Evolutionary conservation across 441 rosid genomes (phyloP).

Genomic region (Corymbia calophylla): DNA sequence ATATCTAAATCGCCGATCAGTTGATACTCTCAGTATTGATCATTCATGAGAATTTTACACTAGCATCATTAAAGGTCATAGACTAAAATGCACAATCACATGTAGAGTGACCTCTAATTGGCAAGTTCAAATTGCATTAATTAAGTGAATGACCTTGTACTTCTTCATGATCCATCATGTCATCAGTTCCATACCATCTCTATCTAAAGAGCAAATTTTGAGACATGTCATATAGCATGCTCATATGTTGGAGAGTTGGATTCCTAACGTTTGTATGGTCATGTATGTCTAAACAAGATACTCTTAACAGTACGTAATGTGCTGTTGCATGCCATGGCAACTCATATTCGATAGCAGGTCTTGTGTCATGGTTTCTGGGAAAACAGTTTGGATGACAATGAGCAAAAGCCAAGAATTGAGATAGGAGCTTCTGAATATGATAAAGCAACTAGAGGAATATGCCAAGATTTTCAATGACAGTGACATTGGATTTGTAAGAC

Average conservation of each 20-base stretch:
- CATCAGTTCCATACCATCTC: neutral
- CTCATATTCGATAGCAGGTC: neutral
- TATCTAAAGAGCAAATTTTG: neutral
- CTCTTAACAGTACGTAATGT: neutral
- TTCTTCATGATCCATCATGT: neutral
- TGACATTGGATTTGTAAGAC: neutral
- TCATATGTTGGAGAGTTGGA: neutral
- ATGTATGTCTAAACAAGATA: neutral
- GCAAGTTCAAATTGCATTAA: neutral
- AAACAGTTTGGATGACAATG: neutral
- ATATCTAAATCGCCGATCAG: neutral
- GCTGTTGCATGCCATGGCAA: neutral
- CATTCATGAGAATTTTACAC: neutral
- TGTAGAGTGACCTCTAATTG: neutral
- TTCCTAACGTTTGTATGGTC: neutral
- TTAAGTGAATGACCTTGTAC: neutral
- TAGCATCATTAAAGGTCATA: neutral
- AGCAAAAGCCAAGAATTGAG: neutral
- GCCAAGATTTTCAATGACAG: neutral
- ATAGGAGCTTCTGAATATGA: neutral
- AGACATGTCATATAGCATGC: neutral
- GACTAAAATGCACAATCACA: neutral
- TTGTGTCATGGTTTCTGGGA: neutral
- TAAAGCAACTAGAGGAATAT: neutral
- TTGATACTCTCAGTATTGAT: neutral